Conservation (phyloP, 2,329 filamentous ascomycete genomes). For the Herpotrichia juniperi region DNA sequence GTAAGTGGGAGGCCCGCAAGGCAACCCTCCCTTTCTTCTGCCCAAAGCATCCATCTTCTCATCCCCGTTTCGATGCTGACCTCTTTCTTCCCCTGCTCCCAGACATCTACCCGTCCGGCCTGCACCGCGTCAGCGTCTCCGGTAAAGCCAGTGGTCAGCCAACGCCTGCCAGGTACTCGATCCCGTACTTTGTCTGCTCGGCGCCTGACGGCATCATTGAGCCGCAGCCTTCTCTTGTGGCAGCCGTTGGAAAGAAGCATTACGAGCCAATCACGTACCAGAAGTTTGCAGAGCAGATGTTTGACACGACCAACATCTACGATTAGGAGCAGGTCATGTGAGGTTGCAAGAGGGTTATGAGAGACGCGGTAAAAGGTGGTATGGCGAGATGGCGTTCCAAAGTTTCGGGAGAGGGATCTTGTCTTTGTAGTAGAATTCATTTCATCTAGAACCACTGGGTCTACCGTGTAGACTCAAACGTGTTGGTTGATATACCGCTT, state of each 20-base stretch:
- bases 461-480: no score
- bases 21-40: no score
- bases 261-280: conserved; percentile 17
- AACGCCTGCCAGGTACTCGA: conserved; percentile 63
- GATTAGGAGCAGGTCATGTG: no score
- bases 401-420: no score
- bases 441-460: no score
- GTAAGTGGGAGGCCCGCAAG: conserved; percentile 31
- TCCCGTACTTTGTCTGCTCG: conserved; percentile 64
- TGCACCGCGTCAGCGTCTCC: conserved; percentile 59
- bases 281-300: conserved; percentile 15
- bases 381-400: no score
- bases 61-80: no score
- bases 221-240: conserved; percentile 17
- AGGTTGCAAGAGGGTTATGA: no score
- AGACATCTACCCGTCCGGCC: conserved; percentile 57
- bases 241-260: conserved; percentile 7
- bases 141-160: conserved; percentile 55
- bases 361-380: no score
- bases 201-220: conserved; percentile 59
- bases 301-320: conserved; percentile 10
- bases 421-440: no score
- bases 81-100: neutral
- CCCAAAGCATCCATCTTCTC: no score
- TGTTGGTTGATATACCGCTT: no score